A percentile compares a stretch with the other conserved stretches of the same genome.
phyloP scores from a whole-genome alignment of 78 protist genomes.

The Anaeramoeba flamelloides region DNA sequence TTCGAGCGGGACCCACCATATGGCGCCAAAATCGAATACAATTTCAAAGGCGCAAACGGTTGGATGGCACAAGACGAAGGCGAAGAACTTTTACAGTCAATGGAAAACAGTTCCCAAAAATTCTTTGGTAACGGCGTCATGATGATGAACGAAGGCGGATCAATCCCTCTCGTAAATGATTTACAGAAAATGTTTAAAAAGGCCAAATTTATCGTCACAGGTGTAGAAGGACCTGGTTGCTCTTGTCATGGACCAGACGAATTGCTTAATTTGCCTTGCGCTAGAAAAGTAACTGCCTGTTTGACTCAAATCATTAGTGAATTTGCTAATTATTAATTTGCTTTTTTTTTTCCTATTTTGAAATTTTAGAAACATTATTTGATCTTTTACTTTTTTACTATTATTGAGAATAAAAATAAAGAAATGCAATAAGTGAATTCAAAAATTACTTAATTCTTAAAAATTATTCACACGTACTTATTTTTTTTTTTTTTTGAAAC shows the following conservation, averaged over 20 bases:
- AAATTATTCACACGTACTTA: too few relatives aligned
- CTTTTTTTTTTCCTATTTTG: too few relatives aligned
- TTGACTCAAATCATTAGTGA: constrained; percentile 34
- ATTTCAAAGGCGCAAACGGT: constrained; percentile 28
- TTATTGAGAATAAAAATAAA: too few relatives aligned
- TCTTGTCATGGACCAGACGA: constrained; percentile 60
- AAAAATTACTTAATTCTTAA: too few relatives aligned
- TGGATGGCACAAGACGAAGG: constrained; percentile 46
- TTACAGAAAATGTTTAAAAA: constrained; percentile 43
- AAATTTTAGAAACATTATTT: too few relatives aligned
- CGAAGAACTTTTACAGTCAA: constrained; percentile 22
- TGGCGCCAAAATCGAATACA: constrained; percentile 47
- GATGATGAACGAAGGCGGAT: constrained; percentile 52
- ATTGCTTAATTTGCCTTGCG: constrained; percentile 41
- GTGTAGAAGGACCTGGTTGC: constrained; percentile 51
- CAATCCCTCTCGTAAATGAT: constrained; percentile 66
- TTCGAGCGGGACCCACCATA: constrained; percentile 55
- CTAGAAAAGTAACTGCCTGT: constrained; percentile 29
- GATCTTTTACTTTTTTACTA: too few relatives aligned
- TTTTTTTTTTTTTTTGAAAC: too few relatives aligned
- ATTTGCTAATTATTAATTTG: too few relatives aligned
- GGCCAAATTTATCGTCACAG: constrained; percentile 58
- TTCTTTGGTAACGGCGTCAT: constrained; percentile 34
- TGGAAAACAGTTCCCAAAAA: constrained; percentile 29
- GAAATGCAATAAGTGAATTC: too few relatives aligned